Percentiles rank a stretch among this genome's conserved stretches.
Evolutionary conservation across 768 basidiomycete species (phyloP).

Genomic region (Agrocybe praecox): DNA sequence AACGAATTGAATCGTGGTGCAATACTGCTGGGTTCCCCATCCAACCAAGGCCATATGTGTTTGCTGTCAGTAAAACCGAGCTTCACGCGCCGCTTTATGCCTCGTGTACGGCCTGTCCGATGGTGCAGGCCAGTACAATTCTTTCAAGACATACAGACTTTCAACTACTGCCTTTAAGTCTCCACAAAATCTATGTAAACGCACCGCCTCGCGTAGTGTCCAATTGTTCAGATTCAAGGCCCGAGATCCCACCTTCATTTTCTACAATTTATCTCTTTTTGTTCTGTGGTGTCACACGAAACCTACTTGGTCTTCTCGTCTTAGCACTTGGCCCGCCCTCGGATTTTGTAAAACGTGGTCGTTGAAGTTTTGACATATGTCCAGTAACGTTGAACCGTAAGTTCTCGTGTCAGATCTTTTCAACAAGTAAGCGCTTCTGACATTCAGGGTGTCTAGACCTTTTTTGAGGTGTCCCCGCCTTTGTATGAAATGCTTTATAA

Average conservation of each 20-base stretch:
- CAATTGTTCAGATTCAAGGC: neutral
- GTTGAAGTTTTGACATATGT: neutral
- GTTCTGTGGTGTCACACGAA: neutral
- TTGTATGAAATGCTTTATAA: too few species aligned
- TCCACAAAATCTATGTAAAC: neutral
- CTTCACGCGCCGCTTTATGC: too few species aligned
- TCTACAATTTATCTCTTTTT: neutral
- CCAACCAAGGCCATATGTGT: too few species aligned
- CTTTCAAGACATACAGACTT: neutral
- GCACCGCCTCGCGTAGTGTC: neutral
- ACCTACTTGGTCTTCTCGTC: neutral
- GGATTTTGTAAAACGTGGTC: neutral
- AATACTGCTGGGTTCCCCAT: too few species aligned
- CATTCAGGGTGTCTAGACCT: neutral
- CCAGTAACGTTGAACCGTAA: neutral
- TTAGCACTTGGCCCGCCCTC: neutral
- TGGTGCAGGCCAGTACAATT: neutral
- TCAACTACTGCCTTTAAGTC: neutral
- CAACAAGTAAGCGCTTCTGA: neutral
- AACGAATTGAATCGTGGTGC: too few species aligned
- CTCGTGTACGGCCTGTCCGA: too few species aligned
- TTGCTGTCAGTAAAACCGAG: too few species aligned
- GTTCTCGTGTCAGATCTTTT: neutral
- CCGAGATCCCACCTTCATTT: neutral
- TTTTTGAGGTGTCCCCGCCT: neutral